Conservation (phyloP, 441 rosid genomes). For the Populus hybrid region DNA sequence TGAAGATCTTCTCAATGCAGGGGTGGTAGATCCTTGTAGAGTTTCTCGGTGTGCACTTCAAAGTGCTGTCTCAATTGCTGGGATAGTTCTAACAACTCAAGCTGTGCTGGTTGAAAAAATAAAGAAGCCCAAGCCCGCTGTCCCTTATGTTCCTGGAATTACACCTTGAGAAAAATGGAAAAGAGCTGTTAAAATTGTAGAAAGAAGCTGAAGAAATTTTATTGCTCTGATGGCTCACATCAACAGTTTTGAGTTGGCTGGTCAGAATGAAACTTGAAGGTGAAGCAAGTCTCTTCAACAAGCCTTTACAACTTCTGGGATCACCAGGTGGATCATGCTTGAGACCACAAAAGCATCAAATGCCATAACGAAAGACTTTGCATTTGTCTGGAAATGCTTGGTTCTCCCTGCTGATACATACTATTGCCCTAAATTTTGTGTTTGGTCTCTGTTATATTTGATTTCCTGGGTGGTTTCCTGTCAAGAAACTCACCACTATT, state of each 20-base stretch:
- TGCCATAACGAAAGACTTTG: neutral
- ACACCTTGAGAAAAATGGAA: constrained; percentile 26
- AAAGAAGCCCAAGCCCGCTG: constrained; percentile 51
- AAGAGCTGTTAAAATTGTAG: neutral
- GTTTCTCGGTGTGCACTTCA: constrained; percentile 80
- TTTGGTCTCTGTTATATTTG: too few species aligned
- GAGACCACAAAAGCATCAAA: neutral
- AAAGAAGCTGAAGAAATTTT: neutral
- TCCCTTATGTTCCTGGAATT: constrained; percentile 71
- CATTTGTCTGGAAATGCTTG: neutral
- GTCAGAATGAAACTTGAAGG: neutral
- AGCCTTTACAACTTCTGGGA: neutral
- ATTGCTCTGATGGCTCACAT: too few species aligned
- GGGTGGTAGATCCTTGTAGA: constrained; percentile 68
- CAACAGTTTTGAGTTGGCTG: too few species aligned
- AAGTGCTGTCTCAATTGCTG: constrained; percentile 79
- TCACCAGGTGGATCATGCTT: neutral
- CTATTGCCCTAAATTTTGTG: too few species aligned
- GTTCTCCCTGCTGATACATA: too few species aligned
- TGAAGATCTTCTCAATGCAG: constrained; percentile 65
- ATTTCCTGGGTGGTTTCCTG: too few species aligned
- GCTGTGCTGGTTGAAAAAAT: constrained; percentile 66
- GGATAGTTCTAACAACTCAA: constrained; percentile 70
- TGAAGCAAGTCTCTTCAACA: neutral
- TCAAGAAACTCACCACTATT: too few species aligned